Conservation (phyloP, 2,329 filamentous ascomycete genomes). For the Eutypella sp. region DNA sequence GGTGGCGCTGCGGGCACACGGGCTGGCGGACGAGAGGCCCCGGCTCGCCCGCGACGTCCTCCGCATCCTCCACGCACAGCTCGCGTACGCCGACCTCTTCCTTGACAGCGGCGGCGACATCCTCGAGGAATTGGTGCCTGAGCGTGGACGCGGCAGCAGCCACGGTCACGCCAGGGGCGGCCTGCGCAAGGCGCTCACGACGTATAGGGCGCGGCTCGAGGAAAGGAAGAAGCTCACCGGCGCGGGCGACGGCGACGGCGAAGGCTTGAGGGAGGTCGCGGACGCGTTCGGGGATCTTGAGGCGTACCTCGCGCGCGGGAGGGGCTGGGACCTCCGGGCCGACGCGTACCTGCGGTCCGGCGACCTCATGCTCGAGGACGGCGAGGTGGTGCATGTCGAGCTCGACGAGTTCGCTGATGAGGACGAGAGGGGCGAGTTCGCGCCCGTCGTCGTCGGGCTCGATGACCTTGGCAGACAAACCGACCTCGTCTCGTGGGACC, state of each 20-base stretch:
- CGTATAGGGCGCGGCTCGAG: conserved; percentile 50
- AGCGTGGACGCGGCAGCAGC: conserved; percentile 29
- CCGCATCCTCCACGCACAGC: conserved; percentile 47
- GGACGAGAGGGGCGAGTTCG: conserved; percentile 49
- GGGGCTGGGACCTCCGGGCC: conserved; percentile 51
- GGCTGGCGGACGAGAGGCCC: conserved; percentile 38
- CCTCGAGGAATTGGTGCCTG: conserved; percentile 31
- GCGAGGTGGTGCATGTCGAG: conserved; percentile 44
- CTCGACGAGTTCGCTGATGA: conserved; percentile 48
- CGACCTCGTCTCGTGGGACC: conserved; percentile 46
- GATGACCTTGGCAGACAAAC: conserved; percentile 48
- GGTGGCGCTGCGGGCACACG: conserved; percentile 46
- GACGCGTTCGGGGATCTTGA: conserved; percentile 46
- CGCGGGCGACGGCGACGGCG: conserved; percentile 27
- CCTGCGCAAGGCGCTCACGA: conserved; percentile 44
- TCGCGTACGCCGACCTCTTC: conserved; percentile 47
- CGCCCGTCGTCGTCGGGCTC: conserved; percentile 47
- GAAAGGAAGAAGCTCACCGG: conserved; percentile 38
- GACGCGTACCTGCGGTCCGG: conserved; percentile 42
- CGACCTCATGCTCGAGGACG: conserved; percentile 47
- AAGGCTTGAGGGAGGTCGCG: conserved; percentile 39
- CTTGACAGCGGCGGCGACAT: conserved; percentile 37
- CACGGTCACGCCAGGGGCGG: conserved; percentile 32
- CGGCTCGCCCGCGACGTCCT: conserved; percentile 43
- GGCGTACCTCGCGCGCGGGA: conserved; percentile 36